Conservation (phyloP, 1,139 yeast genomes). For the Candida anutae region DNA sequence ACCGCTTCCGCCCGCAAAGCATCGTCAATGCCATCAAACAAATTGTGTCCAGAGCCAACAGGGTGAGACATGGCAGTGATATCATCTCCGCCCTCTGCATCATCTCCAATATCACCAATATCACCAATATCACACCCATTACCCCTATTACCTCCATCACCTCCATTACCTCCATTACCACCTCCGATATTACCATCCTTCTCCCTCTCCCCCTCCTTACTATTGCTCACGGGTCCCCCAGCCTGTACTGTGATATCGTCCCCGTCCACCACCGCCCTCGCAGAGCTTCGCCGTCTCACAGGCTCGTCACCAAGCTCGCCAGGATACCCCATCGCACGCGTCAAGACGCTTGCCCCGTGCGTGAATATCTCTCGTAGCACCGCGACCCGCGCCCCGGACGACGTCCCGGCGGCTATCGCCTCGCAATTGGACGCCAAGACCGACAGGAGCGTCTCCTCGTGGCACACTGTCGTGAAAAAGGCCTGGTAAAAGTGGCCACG, state of each 20-base stretch:
- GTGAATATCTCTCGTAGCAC: conserved; percentile 13
- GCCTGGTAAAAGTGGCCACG: conserved; percentile 15
- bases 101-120: not conserved
- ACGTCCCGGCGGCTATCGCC: conserved; percentile 4
- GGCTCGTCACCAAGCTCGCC: conserved; percentile 1
- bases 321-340: conserved; percentile 11
- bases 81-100: not conserved
- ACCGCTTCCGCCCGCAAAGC: not conserved
- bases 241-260: conserved; percentile 17
- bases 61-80: not conserved
- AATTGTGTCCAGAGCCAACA: not conserved
- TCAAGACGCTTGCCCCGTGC: conserved; percentile 15
- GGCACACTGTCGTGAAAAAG: conserved; percentile 21
- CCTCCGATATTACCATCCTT: conserved; percentile 4
- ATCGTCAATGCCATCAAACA: not conserved
- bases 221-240: conserved; percentile 15
- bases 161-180: conserved; percentile 16
- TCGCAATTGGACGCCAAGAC: conserved; percentile 17
- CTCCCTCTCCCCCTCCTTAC: conserved; percentile 13
- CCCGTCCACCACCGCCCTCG: conserved; percentile 9
- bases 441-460: conserved; percentile 17
- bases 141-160: conserved; percentile 2
- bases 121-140: conserved; percentile 16
- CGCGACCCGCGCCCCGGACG: conserved; percentile 5
- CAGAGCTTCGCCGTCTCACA: conserved; percentile 1